Percentiles rank a stretch among this genome's conserved stretches.
phyloP scores from a whole-genome alignment of 1,284 basidiomycete species.

The Coniferiporia weirii region DNA sequence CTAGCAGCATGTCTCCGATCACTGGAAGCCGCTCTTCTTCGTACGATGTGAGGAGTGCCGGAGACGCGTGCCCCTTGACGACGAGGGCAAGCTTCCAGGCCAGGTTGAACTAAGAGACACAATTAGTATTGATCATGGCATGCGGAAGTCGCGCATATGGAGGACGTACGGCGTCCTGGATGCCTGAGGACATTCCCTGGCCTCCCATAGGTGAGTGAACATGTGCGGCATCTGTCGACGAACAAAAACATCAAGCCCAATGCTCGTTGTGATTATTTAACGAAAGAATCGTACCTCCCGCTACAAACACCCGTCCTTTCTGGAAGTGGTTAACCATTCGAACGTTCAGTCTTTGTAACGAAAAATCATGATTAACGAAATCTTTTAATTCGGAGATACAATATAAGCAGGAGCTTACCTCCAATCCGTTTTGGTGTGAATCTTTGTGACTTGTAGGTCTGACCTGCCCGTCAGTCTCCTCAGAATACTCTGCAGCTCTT shows the following conservation, averaged over 20 bases:
- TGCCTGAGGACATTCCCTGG: conserved; percentile 37
- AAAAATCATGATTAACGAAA: background rate
- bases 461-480: background rate
- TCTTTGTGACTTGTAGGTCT: background rate
- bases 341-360: conserved; percentile 30
- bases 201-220: conserved; percentile 43
- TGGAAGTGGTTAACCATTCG: conserved; percentile 33
- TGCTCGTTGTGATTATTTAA: background rate
- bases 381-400: background rate
- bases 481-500: background rate
- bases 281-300: conserved; percentile 29
- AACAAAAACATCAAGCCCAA: background rate
- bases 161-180: conserved; percentile 35
- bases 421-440: background rate
- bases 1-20: background rate
- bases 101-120: conserved; percentile 20
- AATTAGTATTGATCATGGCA: background rate
- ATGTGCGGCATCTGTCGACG: conserved; percentile 34
- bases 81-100: conserved; percentile 32
- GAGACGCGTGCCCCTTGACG: conserved; percentile 19
- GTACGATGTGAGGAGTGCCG: conserved; percentile 10
- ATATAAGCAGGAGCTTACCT: background rate
- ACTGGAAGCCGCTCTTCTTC: background rate
- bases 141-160: background rate
- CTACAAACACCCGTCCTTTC: conserved; percentile 32